phyloP scores from a whole-genome alignment of 441 rosid genomes.

The Viola pubescens region DNA sequence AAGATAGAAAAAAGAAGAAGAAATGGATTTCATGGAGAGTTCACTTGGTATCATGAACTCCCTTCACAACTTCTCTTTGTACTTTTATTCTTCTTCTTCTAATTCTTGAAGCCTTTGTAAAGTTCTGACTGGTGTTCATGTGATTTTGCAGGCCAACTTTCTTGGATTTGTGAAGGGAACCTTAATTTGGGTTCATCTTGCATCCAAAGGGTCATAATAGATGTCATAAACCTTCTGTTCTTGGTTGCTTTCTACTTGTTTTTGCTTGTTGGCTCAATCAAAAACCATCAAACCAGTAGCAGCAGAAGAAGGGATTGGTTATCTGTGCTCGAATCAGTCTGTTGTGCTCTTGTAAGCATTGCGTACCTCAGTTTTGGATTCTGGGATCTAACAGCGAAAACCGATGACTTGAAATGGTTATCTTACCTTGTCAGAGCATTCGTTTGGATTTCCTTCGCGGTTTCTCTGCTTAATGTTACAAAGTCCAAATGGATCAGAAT shows the following conservation, averaged over 20 bases:
- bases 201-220: background rate
- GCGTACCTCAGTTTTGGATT: constrained; percentile 31
- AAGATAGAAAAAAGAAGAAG: too few relatives aligned
- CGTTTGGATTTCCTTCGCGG: constrained; percentile 50
- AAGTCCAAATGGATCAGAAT: constrained; percentile 32
- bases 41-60: too few relatives aligned
- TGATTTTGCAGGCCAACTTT: too few relatives aligned
- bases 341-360: constrained; percentile 43
- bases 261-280: constrained; percentile 31
- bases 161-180: background rate
- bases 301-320: constrained; percentile 33
- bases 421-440: constrained; percentile 43
- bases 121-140: too few relatives aligned
- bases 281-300: constrained; percentile 11
- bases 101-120: too few relatives aligned
- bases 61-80: too few relatives aligned
- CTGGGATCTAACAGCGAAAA: constrained; percentile 26
- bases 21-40: too few relatives aligned
- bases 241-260: constrained; percentile 38
- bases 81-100: too few relatives aligned
- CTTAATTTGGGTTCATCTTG: background rate
- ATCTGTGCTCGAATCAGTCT: constrained; percentile 29
- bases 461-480: constrained; percentile 40
- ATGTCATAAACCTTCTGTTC: background rate
- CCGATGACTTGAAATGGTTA: constrained; percentile 22